Evolutionary conservation across 2,329 filamentous ascomycete species (phyloP).

Genomic region (Aspergillus calidoustus): DNA sequence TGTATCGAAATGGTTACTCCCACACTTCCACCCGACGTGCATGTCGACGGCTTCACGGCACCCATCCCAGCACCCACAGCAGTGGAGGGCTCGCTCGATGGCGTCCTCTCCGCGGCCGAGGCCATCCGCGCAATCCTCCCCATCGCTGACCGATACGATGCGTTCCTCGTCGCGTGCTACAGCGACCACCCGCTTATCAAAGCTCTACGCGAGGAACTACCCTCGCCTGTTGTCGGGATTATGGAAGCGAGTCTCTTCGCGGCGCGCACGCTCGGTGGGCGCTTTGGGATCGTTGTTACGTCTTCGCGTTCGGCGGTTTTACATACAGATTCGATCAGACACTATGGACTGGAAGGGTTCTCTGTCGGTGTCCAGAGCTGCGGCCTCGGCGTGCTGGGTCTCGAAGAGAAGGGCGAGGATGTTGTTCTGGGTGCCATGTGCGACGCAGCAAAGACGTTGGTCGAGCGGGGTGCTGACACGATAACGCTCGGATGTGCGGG

Average conservation of each 20-base stretch:
- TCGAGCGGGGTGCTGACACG: constrained; percentile 49
- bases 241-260: constrained; percentile 58
- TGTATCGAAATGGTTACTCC: constrained; percentile 51
- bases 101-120: constrained; percentile 55
- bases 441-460: constrained; percentile 44
- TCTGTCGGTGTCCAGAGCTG: constrained; percentile 51
- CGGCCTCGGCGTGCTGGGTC: constrained; percentile 50
- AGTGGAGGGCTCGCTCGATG: constrained; percentile 57
- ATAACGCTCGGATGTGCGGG: constrained; percentile 54
- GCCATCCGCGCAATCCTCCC: constrained; percentile 48
- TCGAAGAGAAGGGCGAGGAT: constrained; percentile 37
- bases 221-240: constrained; percentile 53
- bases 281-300: constrained; percentile 53
- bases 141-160: constrained; percentile 50
- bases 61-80: constrained; percentile 55
- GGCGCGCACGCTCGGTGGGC: constrained; percentile 54
- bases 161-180: constrained; percentile 56
- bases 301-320: constrained; percentile 45
- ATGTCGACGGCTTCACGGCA: constrained; percentile 56
- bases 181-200: constrained; percentile 53
- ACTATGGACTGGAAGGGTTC: constrained; percentile 49
- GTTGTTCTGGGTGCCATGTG: constrained; percentile 35
- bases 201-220: constrained; percentile 53
- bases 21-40: constrained; percentile 53
- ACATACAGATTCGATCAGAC: constrained; percentile 46